Percentiles rank a stretch among this genome's conserved stretches.
phyloP scores from a whole-genome alignment of 2,329 filamentous ascomycete species.

The Chalaropsis thielavioides region DNA sequence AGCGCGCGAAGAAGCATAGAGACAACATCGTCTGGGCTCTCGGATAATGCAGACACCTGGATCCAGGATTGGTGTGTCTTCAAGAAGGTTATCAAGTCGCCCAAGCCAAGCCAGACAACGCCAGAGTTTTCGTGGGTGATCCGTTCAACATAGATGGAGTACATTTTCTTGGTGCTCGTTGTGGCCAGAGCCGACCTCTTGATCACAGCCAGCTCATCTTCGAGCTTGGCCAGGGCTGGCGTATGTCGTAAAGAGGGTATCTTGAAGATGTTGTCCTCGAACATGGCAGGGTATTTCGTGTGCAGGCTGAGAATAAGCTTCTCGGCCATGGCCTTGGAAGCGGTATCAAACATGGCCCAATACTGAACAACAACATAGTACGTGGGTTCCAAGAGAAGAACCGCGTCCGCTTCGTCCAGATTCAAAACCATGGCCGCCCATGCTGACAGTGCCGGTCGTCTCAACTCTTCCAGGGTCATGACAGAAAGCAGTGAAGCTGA shows the following conservation, averaged over 20 bases:
- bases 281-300: constrained; percentile 41
- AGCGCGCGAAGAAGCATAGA: constrained; percentile 59
- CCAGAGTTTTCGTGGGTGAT: constrained; percentile 71
- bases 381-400: constrained; percentile 69
- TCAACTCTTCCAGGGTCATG: constrained; percentile 58
- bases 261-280: constrained; percentile 55
- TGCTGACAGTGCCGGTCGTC: constrained; percentile 63
- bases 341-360: constrained; percentile 53
- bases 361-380: constrained; percentile 75
- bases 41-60: constrained; percentile 64
- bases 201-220: constrained; percentile 38
- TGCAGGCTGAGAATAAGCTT: constrained; percentile 52
- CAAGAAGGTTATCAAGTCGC: constrained; percentile 63
- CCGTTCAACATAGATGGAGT: constrained; percentile 50
- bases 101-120: constrained; percentile 68
- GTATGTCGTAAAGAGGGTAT: constrained; percentile 67
- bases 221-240: constrained; percentile 51
- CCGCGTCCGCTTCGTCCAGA: constrained; percentile 65
- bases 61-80: constrained; percentile 60
- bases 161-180: constrained; percentile 22
- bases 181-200: constrained; percentile 36
- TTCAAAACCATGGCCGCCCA: constrained; percentile 68
- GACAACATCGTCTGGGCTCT: constrained; percentile 67
- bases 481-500: constrained; percentile 85
- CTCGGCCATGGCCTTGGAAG: constrained; percentile 44